Percentiles rank a stretch among this genome's conserved stretches.
These are phyloP conservation scores for Yamadazyma sp. DNA, from an alignment of 805 yeast species.

Conservation along the genomic window DNA sequence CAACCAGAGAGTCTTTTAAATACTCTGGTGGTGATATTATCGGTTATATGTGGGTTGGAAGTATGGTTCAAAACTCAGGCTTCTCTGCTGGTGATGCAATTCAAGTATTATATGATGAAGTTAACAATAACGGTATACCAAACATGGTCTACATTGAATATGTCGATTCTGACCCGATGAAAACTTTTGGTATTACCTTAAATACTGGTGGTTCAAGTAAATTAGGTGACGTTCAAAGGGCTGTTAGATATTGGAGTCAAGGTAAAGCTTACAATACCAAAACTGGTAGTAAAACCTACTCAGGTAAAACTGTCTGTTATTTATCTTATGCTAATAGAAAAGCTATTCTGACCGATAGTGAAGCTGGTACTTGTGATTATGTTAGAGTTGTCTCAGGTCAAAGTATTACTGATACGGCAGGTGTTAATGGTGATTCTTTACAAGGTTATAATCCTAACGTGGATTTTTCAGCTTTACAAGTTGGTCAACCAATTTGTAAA, in stretches of 20 bases:
- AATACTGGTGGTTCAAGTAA: slow-evolving; percentile 10
- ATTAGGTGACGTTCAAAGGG: slow-evolving; percentile 10
- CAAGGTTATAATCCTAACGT: slow-evolving; percentile 10
- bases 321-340: slow-evolving; percentile 9
- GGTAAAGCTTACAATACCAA: slow-evolving; percentile 8
- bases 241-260: slow-evolving; percentile 14
- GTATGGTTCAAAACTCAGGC: slow-evolving; percentile 14
- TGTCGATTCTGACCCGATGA: slow-evolving; percentile 10
- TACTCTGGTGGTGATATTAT: slow-evolving; percentile 6
- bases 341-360: slow-evolving; percentile 7
- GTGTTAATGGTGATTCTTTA: slow-evolving; percentile 11
- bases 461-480: slow-evolving; percentile 7
- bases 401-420: slow-evolving; percentile 2
- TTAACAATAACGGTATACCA: slow-evolving; percentile 11
- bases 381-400: slow-evolving; percentile 3
- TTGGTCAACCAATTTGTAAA: slow-evolving; percentile 12
- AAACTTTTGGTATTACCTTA: slow-evolving; percentile 12
- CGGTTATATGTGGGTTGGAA: slow-evolving; percentile 16
- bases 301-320: slow-evolving; percentile 7
- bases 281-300: slow-evolving; percentile 10
- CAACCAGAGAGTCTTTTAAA: slow-evolving; percentile 9
- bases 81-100: slow-evolving; percentile 8
- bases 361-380: slow-evolving; percentile 11
- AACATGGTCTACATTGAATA: slow-evolving; percentile 12
- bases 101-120: slow-evolving; percentile 7